A percentile compares a stretch with the other conserved stretches of the same genome.
phyloP scores from a whole-genome alignment of 192 early-diverging fungal species.

The Allomyces arbusculus region DNA sequence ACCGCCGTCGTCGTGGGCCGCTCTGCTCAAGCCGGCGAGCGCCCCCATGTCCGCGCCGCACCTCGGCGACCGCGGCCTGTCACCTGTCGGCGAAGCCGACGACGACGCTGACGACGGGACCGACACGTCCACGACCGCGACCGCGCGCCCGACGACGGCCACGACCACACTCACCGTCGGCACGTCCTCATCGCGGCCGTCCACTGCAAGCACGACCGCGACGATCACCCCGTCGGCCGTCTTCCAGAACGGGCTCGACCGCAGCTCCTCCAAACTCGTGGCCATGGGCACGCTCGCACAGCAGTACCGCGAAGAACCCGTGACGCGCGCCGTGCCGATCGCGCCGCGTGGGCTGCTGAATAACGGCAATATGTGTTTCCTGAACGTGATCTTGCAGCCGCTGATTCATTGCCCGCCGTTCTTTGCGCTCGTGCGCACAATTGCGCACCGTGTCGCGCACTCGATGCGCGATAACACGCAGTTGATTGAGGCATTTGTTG shows the following conservation, averaged over 20 bases:
- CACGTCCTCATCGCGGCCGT: neutral
- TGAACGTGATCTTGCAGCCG: conserved; percentile 92
- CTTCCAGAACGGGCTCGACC: no score
- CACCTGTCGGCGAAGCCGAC: neutral
- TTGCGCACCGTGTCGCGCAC: conserved; percentile 40
- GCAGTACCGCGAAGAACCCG: neutral
- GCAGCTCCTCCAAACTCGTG: no score
- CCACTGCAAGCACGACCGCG: neutral
- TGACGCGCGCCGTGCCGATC: conserved; percentile 12
- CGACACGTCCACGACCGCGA: neutral
- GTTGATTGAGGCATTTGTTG: conserved; percentile 53
- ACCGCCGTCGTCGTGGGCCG: neutral
- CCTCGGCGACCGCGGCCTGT: neutral
- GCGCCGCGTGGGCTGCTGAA: conserved; percentile 87
- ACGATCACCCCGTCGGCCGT: no score
- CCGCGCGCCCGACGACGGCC: neutral
- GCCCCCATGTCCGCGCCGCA: neutral
- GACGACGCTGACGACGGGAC: no score
- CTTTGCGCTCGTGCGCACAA: conserved; percentile 56
- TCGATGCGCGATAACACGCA: conserved; percentile 58
- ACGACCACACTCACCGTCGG: neutral
- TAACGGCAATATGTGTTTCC: conserved; percentile 94
- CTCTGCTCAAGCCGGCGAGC: neutral
- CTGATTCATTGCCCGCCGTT: conserved; percentile 81
- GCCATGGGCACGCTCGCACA: no score